These are phyloP conservation scores for Ceratocystis ficicola DNA, from an alignment of 2,329 filamentous ascomycete species.

Conservation along the genomic window DNA sequence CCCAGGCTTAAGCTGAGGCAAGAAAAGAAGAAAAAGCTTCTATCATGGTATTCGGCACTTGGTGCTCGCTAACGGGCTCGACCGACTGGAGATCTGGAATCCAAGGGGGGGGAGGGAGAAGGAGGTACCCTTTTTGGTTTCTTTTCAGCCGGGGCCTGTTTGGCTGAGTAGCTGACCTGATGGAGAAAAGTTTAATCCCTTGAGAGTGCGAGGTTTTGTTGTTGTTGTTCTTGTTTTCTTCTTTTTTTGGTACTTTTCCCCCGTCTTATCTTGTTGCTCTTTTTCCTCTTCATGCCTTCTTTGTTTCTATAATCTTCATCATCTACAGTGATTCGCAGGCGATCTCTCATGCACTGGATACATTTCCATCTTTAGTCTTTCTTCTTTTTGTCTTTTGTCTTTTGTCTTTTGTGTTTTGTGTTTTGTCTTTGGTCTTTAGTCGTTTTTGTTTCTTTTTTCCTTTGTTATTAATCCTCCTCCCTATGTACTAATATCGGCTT, in stretches of 20 bases:
- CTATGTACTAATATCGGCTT: not conserved
- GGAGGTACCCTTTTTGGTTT: not conserved
- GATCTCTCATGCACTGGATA: not conserved
- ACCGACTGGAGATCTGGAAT: not conserved
- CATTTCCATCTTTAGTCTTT: not conserved
- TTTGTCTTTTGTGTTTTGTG: too few species aligned
- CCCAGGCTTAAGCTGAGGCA: too few species aligned
- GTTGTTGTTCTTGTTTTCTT: constrained; percentile 8
- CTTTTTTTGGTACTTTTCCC: constrained; percentile 19
- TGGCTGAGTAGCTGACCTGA: not conserved
- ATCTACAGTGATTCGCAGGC: constrained; percentile 7
- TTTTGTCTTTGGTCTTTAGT: not conserved
- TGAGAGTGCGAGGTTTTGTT: not conserved
- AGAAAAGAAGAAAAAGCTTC: not conserved
- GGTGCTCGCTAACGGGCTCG: not conserved
- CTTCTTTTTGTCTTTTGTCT: not conserved
- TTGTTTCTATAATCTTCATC: not conserved
- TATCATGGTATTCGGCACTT: not conserved
- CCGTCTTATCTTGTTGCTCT: constrained; percentile 16
- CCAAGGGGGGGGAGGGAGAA: not conserved
- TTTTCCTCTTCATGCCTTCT: constrained; percentile 12
- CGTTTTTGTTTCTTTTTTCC: not conserved
- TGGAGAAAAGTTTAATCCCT: not conserved
- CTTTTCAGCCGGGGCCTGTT: not conserved
- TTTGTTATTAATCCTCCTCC: not conserved